Conservation (phyloP, 495 filamentous ascomycete genomes). For the Lichenothelia convexa region DNA sequence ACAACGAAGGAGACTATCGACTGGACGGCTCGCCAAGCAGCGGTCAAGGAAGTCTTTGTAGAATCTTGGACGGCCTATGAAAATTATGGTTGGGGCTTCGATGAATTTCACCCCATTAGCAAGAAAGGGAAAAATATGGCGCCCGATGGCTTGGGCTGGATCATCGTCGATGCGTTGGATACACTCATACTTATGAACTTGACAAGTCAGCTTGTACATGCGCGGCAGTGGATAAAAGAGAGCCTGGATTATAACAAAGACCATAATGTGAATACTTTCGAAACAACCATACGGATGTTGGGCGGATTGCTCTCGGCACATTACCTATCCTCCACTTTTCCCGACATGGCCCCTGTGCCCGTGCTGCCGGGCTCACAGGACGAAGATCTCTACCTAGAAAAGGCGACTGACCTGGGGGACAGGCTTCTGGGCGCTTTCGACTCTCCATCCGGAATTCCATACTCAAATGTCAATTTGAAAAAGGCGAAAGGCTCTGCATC, state of each 20-base stretch:
- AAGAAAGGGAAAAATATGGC: conserved; percentile 73
- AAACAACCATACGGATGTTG: conserved; percentile 96
- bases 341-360: conserved; percentile 15
- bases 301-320: conserved; percentile 89
- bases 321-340: conserved; percentile 51
- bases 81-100: conserved; percentile 80
- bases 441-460: conserved; percentile 68
- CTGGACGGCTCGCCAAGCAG: conserved; percentile 61
- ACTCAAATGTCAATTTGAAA: conserved; percentile 74
- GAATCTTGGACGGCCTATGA: conserved; percentile 88
- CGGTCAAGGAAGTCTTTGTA: conserved; percentile 77
- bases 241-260: conserved; percentile 72
- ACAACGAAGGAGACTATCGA: conserved; percentile 24
- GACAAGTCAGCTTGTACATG: conserved; percentile 66
- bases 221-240: conserved; percentile 77
- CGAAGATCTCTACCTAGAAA: conserved; percentile 89
- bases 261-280: conserved; percentile 93
- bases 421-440: conserved; percentile 76
- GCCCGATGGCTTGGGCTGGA: conserved; percentile 77
- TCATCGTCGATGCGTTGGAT: conserved; percentile 90
- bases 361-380: conserved; percentile 34
- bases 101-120: conserved; percentile 67
- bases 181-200: conserved; percentile 98
- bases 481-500: conserved; percentile 54
- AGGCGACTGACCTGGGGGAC: conserved; percentile 81